A percentile compares a stretch with the other conserved stretches of the same genome.
These are phyloP conservation scores for Rhizopogon vulgaris DNA, from an alignment of 768 basidiomycete genomes.

Conservation along the genomic window DNA sequence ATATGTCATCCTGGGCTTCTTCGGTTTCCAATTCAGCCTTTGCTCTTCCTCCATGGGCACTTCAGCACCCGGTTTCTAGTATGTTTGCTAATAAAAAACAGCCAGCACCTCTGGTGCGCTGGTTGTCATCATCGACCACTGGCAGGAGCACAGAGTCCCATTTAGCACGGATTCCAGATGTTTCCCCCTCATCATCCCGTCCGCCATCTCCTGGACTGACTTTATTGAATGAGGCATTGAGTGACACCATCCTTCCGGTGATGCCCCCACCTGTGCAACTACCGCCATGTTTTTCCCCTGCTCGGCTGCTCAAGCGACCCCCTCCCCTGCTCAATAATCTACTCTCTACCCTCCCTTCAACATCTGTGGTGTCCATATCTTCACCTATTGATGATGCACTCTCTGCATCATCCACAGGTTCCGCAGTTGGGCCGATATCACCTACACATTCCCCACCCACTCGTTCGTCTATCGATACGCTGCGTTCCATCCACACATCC, in stretches of 20 bases:
- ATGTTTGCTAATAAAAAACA: background rate
- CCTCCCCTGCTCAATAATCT: constrained; percentile 51
- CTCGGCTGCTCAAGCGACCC: constrained; percentile 31
- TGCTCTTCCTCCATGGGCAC: background rate
- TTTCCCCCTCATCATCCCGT: constrained; percentile 6
- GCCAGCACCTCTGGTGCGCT: constrained; percentile 1
- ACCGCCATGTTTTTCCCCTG: constrained; percentile 28
- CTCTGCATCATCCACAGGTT: constrained; percentile 7
- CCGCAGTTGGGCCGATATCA: constrained; percentile 17
- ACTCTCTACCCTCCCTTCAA: constrained; percentile 57
- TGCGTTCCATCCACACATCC: constrained; percentile 38
- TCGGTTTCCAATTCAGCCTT: background rate
- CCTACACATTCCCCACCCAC: constrained; percentile 32
- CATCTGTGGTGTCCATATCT: constrained; percentile 43
- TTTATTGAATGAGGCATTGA: constrained; percentile 40
- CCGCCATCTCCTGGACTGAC: constrained; percentile 36
- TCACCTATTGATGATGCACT: constrained; percentile 3
- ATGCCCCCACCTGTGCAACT: constrained; percentile 40
- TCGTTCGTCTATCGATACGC: constrained; percentile 51
- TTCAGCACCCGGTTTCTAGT: background rate
- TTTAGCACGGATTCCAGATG: background rate
- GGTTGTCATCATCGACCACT: background rate
- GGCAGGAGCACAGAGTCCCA: background rate
- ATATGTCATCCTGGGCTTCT: constrained; percentile 1
- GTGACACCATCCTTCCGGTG: constrained; percentile 32